Conservation (phyloP, 192 early-diverging fungal species). For the Chytriomyces sp. region DNA sequence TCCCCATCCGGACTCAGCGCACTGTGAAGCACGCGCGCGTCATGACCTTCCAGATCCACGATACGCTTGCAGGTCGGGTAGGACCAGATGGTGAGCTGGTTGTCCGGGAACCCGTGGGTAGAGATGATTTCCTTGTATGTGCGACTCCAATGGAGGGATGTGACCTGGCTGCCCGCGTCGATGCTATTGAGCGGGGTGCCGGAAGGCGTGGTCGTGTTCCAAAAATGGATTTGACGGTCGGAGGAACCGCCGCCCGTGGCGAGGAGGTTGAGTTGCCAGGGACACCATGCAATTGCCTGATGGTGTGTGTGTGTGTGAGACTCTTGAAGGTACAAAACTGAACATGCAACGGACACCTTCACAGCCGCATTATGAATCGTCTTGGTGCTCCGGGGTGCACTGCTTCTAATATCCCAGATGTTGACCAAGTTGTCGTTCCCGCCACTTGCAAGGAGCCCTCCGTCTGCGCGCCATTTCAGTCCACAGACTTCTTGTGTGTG, state of each 20-base stretch:
- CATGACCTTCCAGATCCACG: slow-evolving; percentile 56
- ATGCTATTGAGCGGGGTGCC: slow-evolving; percentile 37
- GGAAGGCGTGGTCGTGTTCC: slow-evolving; percentile 52
- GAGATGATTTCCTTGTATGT: slow-evolving; percentile 61
- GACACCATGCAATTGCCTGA: slow-evolving; percentile 93
- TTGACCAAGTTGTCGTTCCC: slow-evolving; percentile 65
- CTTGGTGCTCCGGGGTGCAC: slow-evolving; percentile 51
- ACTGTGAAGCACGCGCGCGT: slow-evolving; percentile 49
- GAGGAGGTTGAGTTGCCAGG: slow-evolving; percentile 75
- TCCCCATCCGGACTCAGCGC: slow-evolving; percentile 59
- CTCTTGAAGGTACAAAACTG: slow-evolving; percentile 8
- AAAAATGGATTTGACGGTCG: slow-evolving; percentile 59
- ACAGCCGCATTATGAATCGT: slow-evolving; percentile 59
- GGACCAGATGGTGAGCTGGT: slow-evolving; percentile 55
- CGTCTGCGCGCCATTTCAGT: slow-evolving; percentile 55
- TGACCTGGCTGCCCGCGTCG: slow-evolving; percentile 61
- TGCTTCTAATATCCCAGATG: slow-evolving; percentile 58
- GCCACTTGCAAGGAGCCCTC: slow-evolving; percentile 52
- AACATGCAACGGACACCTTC: slow-evolving; percentile 44
- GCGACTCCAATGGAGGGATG: slow-evolving; percentile 55
- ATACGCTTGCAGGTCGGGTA: slow-evolving; percentile 57
- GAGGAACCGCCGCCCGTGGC: slow-evolving; percentile 61
- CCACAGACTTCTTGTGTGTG: slow-evolving; percentile 71
- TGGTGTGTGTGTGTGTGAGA: too few species aligned
- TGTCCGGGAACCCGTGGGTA: slow-evolving; percentile 57